These are phyloP conservation scores for Erodium chrysanthum DNA, from an alignment of 441 rosid species.

Conservation along the genomic window DNA sequence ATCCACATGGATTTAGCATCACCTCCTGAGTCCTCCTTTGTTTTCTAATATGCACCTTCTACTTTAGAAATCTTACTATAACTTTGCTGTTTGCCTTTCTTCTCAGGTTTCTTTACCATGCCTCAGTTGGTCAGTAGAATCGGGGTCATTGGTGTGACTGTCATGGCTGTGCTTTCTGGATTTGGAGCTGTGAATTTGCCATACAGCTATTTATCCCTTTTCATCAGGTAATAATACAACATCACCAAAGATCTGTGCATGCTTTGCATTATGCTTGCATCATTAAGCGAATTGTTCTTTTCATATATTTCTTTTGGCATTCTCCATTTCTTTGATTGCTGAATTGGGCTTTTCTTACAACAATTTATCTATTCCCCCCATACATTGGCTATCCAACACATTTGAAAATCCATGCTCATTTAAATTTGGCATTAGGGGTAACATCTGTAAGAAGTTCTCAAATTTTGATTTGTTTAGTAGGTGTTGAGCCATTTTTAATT, in stretches of 20 bases:
- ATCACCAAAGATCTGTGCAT: not conserved
- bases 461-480: too few relatives aligned
- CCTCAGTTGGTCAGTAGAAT: conserved; percentile 97
- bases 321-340: conserved; percentile 1
- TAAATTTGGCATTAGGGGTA: not conserved
- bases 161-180: conserved; percentile 95
- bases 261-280: not conserved
- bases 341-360: not conserved
- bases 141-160: conserved; percentile 95
- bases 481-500: too few relatives aligned
- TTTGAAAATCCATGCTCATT: not conserved
- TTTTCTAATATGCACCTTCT: not conserved
- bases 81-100: conserved; percentile 14
- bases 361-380: not conserved
- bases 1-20: not conserved
- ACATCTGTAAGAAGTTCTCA: too few relatives aligned
- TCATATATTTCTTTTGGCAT: not conserved
- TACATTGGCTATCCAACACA: not conserved
- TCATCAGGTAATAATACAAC: conserved; percentile 41
- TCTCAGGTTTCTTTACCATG: conserved; percentile 82
- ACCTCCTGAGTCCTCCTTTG: not conserved
- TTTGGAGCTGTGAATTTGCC: conserved; percentile 99
- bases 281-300: not conserved
- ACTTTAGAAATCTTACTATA: conserved; percentile 10
- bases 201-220: conserved; percentile 91